Percentiles rank a stretch among this genome's conserved stretches.
phyloP scores from a whole-genome alignment of 2,329 filamentous ascomycete genomes.

The Xylaria sp. region DNA sequence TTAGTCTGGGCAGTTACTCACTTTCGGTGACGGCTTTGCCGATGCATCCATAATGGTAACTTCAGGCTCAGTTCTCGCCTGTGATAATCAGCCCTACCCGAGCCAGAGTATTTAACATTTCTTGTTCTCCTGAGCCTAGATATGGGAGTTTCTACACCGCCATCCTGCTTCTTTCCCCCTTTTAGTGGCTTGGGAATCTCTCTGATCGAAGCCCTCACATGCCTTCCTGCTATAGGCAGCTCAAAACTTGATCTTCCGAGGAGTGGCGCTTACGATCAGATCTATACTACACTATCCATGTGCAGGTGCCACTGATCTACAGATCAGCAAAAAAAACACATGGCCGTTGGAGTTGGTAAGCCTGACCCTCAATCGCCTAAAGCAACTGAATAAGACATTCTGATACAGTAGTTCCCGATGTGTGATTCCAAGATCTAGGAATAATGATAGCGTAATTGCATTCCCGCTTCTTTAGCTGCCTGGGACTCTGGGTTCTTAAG shows the following conservation, averaged over 20 bases:
- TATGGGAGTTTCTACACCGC: not conserved
- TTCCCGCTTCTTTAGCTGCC: too few species aligned
- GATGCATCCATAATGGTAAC: not conserved
- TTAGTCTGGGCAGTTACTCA: not conserved
- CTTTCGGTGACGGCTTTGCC: constrained; percentile 3
- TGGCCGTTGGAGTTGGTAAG: not conserved
- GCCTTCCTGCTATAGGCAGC: not conserved
- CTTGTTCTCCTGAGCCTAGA: not conserved
- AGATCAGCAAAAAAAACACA: not conserved
- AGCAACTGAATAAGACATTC: too few species aligned
- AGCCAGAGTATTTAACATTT: not conserved
- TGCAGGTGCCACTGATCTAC: not conserved
- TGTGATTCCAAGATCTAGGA: too few species aligned
- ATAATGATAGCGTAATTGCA: too few species aligned
- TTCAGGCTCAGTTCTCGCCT: not conserved
- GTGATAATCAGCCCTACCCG: too few species aligned
- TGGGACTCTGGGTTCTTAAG: too few species aligned
- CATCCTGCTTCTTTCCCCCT: not conserved
- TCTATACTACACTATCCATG: too few species aligned
- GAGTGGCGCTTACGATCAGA: too few species aligned
- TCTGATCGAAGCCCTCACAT: not conserved
- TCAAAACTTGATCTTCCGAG: too few species aligned
- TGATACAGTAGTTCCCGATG: too few species aligned
- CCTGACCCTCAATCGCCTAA: not conserved
- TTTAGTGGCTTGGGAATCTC: not conserved